Evolutionary conservation across 148 eudicot genomes (phyloP), one percentile per base, ranked within the genome.

Genomic region (Rhododendron griersonianum): DNA sequence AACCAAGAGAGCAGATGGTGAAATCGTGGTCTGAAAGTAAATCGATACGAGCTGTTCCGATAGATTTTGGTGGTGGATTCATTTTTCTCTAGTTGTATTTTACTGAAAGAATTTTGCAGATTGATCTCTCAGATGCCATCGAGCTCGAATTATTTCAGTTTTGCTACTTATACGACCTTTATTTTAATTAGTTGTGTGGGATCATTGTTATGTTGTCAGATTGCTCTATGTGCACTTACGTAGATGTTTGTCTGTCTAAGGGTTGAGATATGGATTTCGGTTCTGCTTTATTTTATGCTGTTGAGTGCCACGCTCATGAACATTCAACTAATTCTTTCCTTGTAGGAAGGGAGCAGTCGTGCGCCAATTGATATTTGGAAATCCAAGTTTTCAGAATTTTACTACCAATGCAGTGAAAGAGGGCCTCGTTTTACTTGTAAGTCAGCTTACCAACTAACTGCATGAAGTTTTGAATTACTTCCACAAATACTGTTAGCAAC

Each of bases 381-480:
- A 33, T 33, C 35, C 35, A 33, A 33, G 35, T 33, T 33, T 33
- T 33, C 35, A 33, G 35, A 33, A 1, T 33, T 33, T 33, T 33
- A 33, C 35, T 33, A 33, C 35, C 35, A 33, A 33, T 33, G 35
- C 35, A 33, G 35, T 33, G 35, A 33, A 33, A 33, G 35, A 33
- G 35, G 35, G 35, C 35, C 35, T 33, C 35, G 35, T 33, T 33
- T 33, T 33, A 33, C 35, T 33, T 87, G 99, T 97, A 92, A 91
- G 99, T 93, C 84, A 19, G 44, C 85, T 53, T 81, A 45, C 84
- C 74, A 39, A 37, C 53, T 3, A 21, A 39, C 47, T 71, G 44
- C 75, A 59, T 59, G 5, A 51, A 28, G 16, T 78, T 83, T 86
- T 35, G n/a, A 57, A 44, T 63, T 71, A 25, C 11, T 16, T 41